A percentile compares a stretch with the other conserved stretches of the same genome.
Evolutionary conservation across 352 stramenopile species (phyloP).

Genomic region (Halophytophthora batemanensis): DNA sequence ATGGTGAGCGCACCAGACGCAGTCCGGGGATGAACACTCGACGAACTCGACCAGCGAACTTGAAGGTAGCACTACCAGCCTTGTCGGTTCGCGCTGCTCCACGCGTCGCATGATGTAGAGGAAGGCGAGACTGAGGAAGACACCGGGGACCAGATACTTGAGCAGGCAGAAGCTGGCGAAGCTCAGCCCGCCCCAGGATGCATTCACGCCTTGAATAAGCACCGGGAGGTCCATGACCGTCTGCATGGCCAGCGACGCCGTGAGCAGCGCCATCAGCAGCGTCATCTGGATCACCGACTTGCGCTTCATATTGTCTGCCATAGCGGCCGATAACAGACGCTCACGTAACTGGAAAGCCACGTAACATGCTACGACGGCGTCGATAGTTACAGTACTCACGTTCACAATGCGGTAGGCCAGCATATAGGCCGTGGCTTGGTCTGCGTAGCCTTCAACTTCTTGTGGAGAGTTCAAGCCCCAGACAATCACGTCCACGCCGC

Average conservation of each 20-base stretch:
- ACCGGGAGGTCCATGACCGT: constrained; percentile 51
- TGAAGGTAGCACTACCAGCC: constrained; percentile 47
- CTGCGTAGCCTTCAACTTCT: constrained; percentile 21
- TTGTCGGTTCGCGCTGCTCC: constrained; percentile 51
- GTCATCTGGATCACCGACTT: constrained; percentile 75
- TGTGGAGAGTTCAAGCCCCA: constrained; percentile 16
- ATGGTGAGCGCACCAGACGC: constrained; percentile 73
- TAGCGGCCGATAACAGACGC: constrained; percentile 51
- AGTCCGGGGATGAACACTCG: constrained; percentile 61
- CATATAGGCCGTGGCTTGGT: constrained; percentile 23
- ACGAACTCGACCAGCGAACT: constrained; percentile 66
- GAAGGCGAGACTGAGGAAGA: constrained; percentile 58
- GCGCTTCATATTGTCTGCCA: constrained; percentile 73
- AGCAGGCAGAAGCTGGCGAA: constrained; percentile 41
- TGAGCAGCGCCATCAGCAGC: constrained; percentile 47
- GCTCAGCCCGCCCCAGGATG: constrained; percentile 27
- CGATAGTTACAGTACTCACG: constrained; percentile 38
- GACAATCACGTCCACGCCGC: constrained; percentile 31
- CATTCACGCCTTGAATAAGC: constrained; percentile 22
- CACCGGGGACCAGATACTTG: constrained; percentile 50
- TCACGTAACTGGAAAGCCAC: constrained; percentile 44
- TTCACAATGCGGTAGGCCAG: constrained; percentile 41
- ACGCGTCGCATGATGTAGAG: constrained; percentile 77
- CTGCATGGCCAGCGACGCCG: constrained; percentile 39
- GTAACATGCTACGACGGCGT: constrained; percentile 38